These are phyloP conservation scores for Hibiscus syriacus DNA, from an alignment of 345 rosid genomes.

Conservation along the genomic window DNA sequence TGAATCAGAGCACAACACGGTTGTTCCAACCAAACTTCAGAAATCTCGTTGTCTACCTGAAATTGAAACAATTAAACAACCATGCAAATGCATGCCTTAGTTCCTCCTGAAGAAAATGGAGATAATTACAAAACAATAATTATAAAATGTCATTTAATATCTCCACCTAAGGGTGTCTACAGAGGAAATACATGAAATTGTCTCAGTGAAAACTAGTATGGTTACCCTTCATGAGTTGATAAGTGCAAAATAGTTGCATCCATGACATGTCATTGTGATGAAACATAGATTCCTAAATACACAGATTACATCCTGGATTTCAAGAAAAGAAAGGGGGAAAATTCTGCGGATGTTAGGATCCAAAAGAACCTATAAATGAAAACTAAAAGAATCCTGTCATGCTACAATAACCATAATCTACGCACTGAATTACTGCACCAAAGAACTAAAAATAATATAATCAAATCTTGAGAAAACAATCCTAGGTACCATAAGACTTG, in stretches of 20 bases:
- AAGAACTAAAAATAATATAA: too few relatives aligned
- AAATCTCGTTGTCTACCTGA: constrained; percentile 22
- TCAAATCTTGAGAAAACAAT: too few relatives aligned
- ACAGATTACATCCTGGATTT: not conserved
- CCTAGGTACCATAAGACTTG: too few relatives aligned
- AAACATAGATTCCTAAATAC: not conserved
- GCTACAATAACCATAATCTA: too few relatives aligned
- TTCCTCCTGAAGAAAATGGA: not conserved
- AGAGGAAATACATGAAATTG: not conserved
- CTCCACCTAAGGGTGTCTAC: not conserved
- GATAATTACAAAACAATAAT: not conserved
- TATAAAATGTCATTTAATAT: not conserved
- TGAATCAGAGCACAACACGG: constrained; percentile 12
- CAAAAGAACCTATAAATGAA: too few relatives aligned
- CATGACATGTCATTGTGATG: not conserved
- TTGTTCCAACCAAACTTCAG: constrained; percentile 8
- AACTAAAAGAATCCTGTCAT: too few relatives aligned
- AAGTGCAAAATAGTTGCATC: not conserved
- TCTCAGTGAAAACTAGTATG: not conserved
- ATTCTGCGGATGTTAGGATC: not conserved
- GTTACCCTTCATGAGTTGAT: not conserved
- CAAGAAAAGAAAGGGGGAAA: not conserved
- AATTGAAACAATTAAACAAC: constrained; percentile 10
- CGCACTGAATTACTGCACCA: too few relatives aligned
- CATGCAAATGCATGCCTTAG: not conserved